Percentiles rank a stretch among this genome's conserved stretches.
These are phyloP conservation scores for Peronospora tabacina DNA, from an alignment of 352 stramenopile genomes.

Conservation along the genomic window DNA sequence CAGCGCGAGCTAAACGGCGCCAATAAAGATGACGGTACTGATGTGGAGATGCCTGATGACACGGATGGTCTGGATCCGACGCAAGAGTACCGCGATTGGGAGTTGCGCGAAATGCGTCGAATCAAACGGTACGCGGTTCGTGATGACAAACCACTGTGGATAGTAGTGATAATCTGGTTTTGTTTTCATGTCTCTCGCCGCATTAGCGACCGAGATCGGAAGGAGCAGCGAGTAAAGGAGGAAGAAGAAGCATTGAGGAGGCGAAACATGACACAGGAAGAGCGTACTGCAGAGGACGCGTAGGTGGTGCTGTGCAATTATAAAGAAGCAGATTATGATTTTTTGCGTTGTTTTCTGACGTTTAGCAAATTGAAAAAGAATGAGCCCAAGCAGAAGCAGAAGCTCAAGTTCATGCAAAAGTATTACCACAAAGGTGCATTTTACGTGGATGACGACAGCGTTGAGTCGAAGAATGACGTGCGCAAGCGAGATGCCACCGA, in stretches of 20 bases:
- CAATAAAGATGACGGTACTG: constrained; percentile 42
- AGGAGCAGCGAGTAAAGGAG: constrained; percentile 75
- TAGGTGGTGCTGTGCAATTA: constrained; percentile 22
- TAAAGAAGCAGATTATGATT: neutral
- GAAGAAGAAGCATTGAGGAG: constrained; percentile 79
- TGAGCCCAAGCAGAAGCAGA: constrained; percentile 71
- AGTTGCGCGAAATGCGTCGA: constrained; percentile 89
- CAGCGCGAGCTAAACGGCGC: constrained; percentile 50
- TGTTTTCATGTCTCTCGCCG: constrained; percentile 2
- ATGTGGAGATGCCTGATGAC: constrained; percentile 87
- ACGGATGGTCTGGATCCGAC: constrained; percentile 85
- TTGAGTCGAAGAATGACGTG: constrained; percentile 85
- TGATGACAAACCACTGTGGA: neutral
- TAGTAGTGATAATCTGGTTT: constrained; percentile 8
- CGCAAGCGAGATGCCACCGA: constrained; percentile 85
- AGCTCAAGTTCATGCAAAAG: constrained; percentile 94
- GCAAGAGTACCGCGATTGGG: constrained; percentile 90
- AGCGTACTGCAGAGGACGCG: constrained; percentile 89
- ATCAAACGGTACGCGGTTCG: constrained; percentile 71
- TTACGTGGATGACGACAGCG: constrained; percentile 93
- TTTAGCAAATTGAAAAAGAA: constrained; percentile 78
- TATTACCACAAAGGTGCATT: constrained; percentile 99
- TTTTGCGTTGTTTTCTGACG: constrained; percentile 3
- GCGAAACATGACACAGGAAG: constrained; percentile 94
- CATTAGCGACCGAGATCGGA: constrained; percentile 71